Conservation (phyloP, 208 protist genomes). For the Trypanosoma scelopori region DNA sequence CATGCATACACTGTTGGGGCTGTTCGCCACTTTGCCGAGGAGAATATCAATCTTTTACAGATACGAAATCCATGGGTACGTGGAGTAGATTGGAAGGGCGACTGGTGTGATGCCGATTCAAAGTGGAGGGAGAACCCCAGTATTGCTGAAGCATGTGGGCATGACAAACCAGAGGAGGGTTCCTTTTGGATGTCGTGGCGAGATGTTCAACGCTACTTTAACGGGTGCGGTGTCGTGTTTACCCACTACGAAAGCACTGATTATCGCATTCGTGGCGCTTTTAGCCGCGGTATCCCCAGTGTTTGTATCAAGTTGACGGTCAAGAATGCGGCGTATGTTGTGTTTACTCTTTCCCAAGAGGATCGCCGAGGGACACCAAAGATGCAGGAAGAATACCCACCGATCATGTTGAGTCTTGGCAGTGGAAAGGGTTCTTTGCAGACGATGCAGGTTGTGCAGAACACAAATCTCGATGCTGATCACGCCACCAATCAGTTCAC, state of each 20-base stretch:
- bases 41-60: constrained; percentile 23
- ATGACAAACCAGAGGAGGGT: constrained; percentile 27
- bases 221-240: constrained; percentile 64
- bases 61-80: constrained; percentile 30
- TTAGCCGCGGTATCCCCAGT: constrained; percentile 35
- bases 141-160: constrained; percentile 22
- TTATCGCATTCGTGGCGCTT: constrained; percentile 49
- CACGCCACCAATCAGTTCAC: constrained; percentile 39
- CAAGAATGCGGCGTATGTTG: constrained; percentile 27
- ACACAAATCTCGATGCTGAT: constrained; percentile 37
- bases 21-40: constrained; percentile 9
- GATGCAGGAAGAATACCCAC: constrained; percentile 21
- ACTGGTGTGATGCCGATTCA: constrained; percentile 18
- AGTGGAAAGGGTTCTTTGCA: constrained; percentile 3
- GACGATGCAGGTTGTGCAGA: constrained; percentile 21
- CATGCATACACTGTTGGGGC: constrained; percentile 24
- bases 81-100: constrained; percentile 30
- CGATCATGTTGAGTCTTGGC: constrained; percentile 34
- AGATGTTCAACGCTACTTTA: constrained; percentile 60
- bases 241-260: constrained; percentile 38
- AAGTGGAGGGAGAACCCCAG: constrained; percentile 29
- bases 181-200: constrained; percentile 67
- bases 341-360: constrained; percentile 29
- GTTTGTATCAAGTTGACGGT: constrained; percentile 49
- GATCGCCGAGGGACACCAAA: constrained; percentile 18